Evolutionary conservation across 257 asterid species (phyloP).

Genomic region (Penstemon barbatus): DNA sequence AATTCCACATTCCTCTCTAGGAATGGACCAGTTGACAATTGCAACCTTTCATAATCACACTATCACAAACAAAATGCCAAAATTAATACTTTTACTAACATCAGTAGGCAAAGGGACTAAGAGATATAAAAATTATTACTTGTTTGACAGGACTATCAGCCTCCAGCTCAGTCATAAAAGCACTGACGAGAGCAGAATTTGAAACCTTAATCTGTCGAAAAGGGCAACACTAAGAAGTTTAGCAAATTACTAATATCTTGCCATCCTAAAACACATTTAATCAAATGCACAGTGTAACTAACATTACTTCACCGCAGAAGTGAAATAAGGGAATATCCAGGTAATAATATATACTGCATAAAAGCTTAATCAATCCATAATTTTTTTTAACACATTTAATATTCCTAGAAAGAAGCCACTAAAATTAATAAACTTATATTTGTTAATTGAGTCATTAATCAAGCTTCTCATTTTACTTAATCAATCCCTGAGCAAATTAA

Average conservation of each 20-base stretch:
- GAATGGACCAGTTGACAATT: constrained; percentile 75
- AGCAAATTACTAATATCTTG: constrained; percentile 14
- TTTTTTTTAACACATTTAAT: too few relatives aligned
- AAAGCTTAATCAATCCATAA: too few relatives aligned
- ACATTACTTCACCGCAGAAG: too few relatives aligned
- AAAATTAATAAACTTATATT: too few relatives aligned
- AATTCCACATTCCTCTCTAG: constrained; percentile 92
- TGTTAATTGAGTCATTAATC: too few relatives aligned
- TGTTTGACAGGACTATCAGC: constrained; percentile 83
- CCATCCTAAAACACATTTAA: neutral
- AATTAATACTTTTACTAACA: neutral
- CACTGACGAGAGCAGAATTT: constrained; percentile 93
- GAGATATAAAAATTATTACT: constrained; percentile 38
- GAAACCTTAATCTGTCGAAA: constrained; percentile 86
- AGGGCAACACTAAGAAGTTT: neutral
- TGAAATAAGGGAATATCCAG: too few relatives aligned
- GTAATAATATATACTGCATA: too few relatives aligned
- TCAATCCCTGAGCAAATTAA: too few relatives aligned
- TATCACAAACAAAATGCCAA: constrained; percentile 18
- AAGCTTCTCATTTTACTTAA: too few relatives aligned
- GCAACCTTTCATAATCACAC: constrained; percentile 93
- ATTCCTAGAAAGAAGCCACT: too few relatives aligned
- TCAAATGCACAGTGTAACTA: too few relatives aligned
- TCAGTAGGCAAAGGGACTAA: neutral
- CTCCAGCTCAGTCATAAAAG: constrained; percentile 93